Base-by-base conservation (phyloP, 2,329 filamentous ascomycete genomes). In the Plectosphaerella sp. region DNA sequence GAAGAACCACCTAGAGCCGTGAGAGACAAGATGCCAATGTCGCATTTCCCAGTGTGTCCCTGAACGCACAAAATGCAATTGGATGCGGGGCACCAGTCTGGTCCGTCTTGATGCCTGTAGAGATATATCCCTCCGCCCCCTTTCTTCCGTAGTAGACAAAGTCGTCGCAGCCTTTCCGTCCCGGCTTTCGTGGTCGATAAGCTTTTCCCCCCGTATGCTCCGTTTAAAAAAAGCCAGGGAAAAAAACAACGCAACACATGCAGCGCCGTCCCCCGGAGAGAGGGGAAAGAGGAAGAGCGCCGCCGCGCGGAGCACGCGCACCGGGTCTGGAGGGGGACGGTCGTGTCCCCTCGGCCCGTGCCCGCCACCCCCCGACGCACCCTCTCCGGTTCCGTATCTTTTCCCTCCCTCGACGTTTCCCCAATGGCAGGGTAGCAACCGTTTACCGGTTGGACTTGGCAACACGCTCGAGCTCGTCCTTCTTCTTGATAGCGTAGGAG, bases 401-500 rank as follows among this genome's bases (percentile, higher is more conserved):
- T 15, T 15, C 55, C 61, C 58, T 54, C 54, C 50, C 50, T 53
- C 43, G 36, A 47, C 37, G 49, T 54, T 48, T 52, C 49, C 51
- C 67, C 65, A 63, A 64, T 33, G 62, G 64, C 66, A 63, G 61
- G 62, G 69, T 33, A 12, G 28, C 11, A 68, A 66, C 63, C 71
- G 65, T 92, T 92, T 97, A 99, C 88, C 94, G 90, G 88, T 99
- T 99, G 86, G 86, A 91, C 91, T 99, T 99, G 81, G 94, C 94
- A 70, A 99, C 94, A 94, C 94, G 94, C 89, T 99, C 94, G 82
- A 99, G 80, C 89, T 99, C 95, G 79, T 99, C 94, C 93, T 99
- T 99, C 91, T 99, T 99, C 91, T 99, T 99, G 88, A 99, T 99
- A 72, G 95, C 94, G 78, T 97, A 99, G 66, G 92, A 97, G 91